Conservation (phyloP, 345 rosid species). For the Toxicodendron radicans region DNA sequence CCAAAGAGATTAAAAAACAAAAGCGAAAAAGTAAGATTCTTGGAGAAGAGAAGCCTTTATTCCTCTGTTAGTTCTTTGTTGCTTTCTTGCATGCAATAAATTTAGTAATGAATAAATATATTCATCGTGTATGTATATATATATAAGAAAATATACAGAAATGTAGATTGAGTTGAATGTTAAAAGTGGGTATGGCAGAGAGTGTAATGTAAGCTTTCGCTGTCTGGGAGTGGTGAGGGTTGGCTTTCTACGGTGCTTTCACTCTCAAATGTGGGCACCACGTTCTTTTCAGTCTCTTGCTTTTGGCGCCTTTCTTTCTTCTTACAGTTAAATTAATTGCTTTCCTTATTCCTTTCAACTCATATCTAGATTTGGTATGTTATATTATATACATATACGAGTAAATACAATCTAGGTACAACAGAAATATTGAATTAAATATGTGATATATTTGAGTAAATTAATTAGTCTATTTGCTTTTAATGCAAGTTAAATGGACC, state of each 20-base stretch:
- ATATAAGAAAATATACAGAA: no score
- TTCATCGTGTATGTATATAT: no score
- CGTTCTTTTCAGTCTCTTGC: constrained; percentile 17
- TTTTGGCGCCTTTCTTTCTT: constrained; percentile 27
- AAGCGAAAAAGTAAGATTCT: constrained; percentile 20
- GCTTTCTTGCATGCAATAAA: background rate
- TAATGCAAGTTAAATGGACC: background rate
- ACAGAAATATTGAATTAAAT: no score
- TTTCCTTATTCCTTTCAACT: background rate
- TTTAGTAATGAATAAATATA: background rate
- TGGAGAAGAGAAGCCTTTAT: constrained; percentile 35
- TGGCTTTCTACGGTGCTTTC: constrained; percentile 36
- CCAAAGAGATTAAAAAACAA: constrained; percentile 8
- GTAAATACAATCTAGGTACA: no score
- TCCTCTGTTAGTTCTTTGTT: constrained; percentile 12
- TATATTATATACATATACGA: no score
- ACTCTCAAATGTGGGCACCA: constrained; percentile 22
- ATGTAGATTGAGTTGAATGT: background rate
- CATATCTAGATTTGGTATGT: background rate
- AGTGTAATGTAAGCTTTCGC: constrained; percentile 32
- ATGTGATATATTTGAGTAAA: no score
- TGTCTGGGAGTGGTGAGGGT: constrained; percentile 37
- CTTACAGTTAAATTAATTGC: background rate
- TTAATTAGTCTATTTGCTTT: no score
- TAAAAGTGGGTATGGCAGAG: background rate